Base-by-base conservation (phyloP, 1,139 yeast genomes). In the Wickerhamomyces sp. region DNA sequence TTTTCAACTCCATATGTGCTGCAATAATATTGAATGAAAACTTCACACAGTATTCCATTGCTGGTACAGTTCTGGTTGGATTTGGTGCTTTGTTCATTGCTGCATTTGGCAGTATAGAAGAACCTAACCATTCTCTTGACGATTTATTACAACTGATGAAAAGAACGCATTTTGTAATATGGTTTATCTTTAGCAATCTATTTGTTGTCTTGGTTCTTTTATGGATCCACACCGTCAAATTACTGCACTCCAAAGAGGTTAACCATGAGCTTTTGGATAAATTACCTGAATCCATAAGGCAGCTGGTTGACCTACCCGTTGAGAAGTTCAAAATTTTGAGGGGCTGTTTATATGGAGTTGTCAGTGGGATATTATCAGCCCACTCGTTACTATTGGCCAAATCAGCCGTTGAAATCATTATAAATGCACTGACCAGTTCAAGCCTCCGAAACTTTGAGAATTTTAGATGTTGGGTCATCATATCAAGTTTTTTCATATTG, bases 321-420 rank as follows among this genome's bases (percentile, higher is more conserved):
- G 47, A 45, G 3, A 39, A 40, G 29, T 53, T 51, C 45, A 45
- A 49, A 36, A 44, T 53, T 36, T n/a, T 47, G 32, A 45, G 52
- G 73, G 58, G 96, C 91, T 2, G 65, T 78, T 10, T 77, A 31
- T 85, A 73, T 60, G 96, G 96, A 2, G 62, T 81, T 14, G 69
- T 83, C 3, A 82, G 91, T 43, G 96, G 96, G 2, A 78, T 84
- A 0, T 69, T 89, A 43, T 85, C 95, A 0, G 95, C 96, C 0
- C 95, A 88, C 61, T 86, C 95, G 0, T 75, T 90, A 46, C 71
- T 90, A 44, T 76, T 88, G 67, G 96, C 96, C 30, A 90, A 90
- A 63, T 80, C 91, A 1, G 76, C 88, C 0, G 85, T 89, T 14
- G 95, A 88, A 57, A 78, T 85, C 18, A 63, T 84, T 6, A 61